These are phyloP conservation scores for Beauveria sp. DNA, from an alignment of 2,329 filamentous ascomycete genomes.

Conservation along the genomic window DNA sequence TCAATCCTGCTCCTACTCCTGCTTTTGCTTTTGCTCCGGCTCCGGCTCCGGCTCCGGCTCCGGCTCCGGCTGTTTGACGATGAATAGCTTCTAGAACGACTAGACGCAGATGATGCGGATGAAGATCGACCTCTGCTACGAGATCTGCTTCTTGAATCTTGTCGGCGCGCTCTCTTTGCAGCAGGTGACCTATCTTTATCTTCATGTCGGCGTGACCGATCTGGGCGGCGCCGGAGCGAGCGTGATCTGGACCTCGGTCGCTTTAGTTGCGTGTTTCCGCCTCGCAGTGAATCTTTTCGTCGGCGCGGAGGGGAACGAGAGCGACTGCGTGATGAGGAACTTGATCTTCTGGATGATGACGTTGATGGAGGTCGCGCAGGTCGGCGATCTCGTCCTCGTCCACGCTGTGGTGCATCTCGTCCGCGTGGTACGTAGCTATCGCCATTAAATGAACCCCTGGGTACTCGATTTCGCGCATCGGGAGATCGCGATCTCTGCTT, in stretches of 20 bases:
- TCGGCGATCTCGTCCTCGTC: conserved; percentile 30
- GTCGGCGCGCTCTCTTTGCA: conserved; percentile 44
- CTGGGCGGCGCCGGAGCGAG: conserved; percentile 21
- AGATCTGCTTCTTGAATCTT: conserved; percentile 40
- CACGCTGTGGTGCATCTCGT: conserved; percentile 30
- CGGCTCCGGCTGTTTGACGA: conserved; percentile 30
- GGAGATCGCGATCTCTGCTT: conserved; percentile 42
- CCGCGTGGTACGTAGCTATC: conserved; percentile 48
- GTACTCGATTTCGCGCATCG: conserved; percentile 33
- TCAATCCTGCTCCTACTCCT: conserved; percentile 19
- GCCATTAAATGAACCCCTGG: conserved; percentile 36
- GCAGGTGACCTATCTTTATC: conserved; percentile 30
- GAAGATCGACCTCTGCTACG: conserved; percentile 29
- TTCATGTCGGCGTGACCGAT: conserved; percentile 16
- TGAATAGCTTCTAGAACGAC: conserved; percentile 31
- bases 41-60: conserved; percentile 22
- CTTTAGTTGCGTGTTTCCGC: conserved; percentile 27
- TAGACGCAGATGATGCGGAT: conserved; percentile 29
- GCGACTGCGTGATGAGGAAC: conserved; percentile 25
- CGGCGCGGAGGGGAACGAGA: conserved; percentile 26
- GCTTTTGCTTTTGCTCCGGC: conserved; percentile 21
- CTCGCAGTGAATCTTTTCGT: conserved; percentile 26
- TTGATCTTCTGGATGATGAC: conserved; percentile 23
- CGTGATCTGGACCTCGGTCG: conserved; percentile 28
- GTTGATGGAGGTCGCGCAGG: conserved; percentile 26